A percentile compares a stretch with the other conserved stretches of the same genome.
Conservation (phyloP, 768 basidiomycete species). For the Chalciporus chontae region DNA sequence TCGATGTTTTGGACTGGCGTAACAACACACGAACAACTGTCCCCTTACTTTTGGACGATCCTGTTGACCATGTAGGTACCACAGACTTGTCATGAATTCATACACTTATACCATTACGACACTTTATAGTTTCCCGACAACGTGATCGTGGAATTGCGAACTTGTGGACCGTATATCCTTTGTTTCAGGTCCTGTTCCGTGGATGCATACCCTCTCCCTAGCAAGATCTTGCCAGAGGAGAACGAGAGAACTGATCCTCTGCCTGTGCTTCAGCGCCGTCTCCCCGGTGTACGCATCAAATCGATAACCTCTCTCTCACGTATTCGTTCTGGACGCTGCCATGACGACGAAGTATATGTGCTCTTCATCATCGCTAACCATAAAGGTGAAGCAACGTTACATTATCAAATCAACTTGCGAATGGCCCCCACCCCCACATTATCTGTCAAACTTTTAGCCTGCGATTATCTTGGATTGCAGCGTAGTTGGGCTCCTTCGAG, state of each 20-base stretch:
- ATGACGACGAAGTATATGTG: slow-evolving; percentile 34
- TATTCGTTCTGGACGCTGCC: slow-evolving; percentile 25
- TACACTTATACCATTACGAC: not conserved
- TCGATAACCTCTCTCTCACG: slow-evolving; percentile 33
- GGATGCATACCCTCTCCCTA: slow-evolving; percentile 34
- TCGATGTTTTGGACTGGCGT: slow-evolving; percentile 39
- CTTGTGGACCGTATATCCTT: slow-evolving; percentile 48
- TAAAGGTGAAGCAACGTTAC: slow-evolving; percentile 40
- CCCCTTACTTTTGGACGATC: slow-evolving; percentile 15
- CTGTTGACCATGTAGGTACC: slow-evolving; percentile 29
- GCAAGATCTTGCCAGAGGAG: slow-evolving; percentile 2
- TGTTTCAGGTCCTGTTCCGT: slow-evolving; percentile 47
- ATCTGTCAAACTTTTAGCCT: slow-evolving; percentile 37
- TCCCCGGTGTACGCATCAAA: slow-evolving; percentile 32
- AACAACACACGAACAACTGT: slow-evolving; percentile 17
- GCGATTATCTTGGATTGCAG: not conserved
- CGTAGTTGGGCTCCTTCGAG: not conserved
- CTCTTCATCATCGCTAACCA: slow-evolving; percentile 39
- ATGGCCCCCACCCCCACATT: slow-evolving; percentile 30
- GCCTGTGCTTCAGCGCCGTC: slow-evolving; percentile 16
- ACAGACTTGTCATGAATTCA: not conserved
- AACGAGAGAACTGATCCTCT: not conserved
- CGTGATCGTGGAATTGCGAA: slow-evolving; percentile 36
- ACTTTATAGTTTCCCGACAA: slow-evolving; percentile 23
- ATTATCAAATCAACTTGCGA: slow-evolving; percentile 34